Evolutionary conservation across 179 eudicot species (phyloP).

Genomic region (Patellifolia procumbens): DNA sequence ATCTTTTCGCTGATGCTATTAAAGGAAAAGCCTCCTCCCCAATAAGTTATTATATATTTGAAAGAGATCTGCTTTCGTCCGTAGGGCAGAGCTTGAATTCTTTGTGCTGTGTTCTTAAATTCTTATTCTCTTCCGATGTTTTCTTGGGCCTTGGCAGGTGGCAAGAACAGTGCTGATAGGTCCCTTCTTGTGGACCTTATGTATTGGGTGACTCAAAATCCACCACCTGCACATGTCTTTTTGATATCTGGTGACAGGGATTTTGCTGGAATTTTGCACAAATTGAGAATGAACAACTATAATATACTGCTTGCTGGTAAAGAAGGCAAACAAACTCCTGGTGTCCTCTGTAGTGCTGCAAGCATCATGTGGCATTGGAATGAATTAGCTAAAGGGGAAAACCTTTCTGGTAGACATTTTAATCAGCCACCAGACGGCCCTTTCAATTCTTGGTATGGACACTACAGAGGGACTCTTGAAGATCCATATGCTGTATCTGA

Average conservation of each 20-base stretch:
- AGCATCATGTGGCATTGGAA: slow-evolving; percentile 96
- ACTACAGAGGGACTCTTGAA: slow-evolving; percentile 67
- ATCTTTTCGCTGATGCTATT: neutral
- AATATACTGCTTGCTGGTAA: slow-evolving; percentile 82
- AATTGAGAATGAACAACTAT: slow-evolving; percentile 90
- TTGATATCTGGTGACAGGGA: slow-evolving; percentile 84
- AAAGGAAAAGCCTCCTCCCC: neutral
- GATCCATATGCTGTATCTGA: slow-evolving; percentile 61
- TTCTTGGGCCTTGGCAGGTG: slow-evolving; percentile 46
- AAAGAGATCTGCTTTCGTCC: neutral
- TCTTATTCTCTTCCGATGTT: neutral
- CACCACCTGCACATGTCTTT: slow-evolving; percentile 97
- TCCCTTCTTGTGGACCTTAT: slow-evolving; percentile 91
- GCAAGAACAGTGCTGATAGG: slow-evolving; percentile 88
- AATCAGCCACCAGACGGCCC: slow-evolving; percentile 99
- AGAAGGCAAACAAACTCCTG: slow-evolving; percentile 47
- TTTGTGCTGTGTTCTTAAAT: neutral
- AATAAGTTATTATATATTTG: too few species aligned
- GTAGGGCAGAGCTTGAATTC: neutral
- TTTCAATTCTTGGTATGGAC: slow-evolving; percentile 91
- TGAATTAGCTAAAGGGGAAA: slow-evolving; percentile 67
- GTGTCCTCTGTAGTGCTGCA: slow-evolving; percentile 86
- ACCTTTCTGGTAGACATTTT: slow-evolving; percentile 71
- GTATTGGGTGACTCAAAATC: slow-evolving; percentile 95
- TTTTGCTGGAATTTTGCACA: slow-evolving; percentile 80